Conservation (phyloP, 129 eudicot genomes). For the Logfia minima region DNA sequence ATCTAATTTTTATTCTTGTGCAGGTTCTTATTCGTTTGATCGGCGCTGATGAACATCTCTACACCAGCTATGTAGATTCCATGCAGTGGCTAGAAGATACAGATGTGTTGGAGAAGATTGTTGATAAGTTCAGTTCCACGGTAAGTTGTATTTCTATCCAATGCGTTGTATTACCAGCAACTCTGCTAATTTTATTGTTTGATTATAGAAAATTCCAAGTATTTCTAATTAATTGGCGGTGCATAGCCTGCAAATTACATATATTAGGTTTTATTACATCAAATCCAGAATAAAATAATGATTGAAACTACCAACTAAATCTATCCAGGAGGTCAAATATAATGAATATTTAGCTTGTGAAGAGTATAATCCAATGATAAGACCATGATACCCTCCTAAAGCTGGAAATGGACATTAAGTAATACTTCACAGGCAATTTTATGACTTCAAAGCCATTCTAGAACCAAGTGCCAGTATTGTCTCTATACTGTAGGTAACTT, state of each 20-base stretch:
- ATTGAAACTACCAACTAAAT: background rate
- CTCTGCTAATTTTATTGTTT: conserved; percentile 14
- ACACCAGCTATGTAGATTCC: conserved; percentile 56
- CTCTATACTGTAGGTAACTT: background rate
- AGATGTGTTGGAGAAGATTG: conserved; percentile 86
- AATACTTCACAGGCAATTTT: background rate
- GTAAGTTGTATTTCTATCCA: conserved; percentile 48
- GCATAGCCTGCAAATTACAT: background rate
- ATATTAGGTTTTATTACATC: background rate
- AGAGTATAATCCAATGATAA: background rate
- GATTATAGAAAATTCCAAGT: background rate
- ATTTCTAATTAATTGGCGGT: conserved; percentile 8
- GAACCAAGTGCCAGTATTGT: background rate
- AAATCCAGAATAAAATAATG: background rate
- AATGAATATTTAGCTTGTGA: background rate
- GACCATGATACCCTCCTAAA: background rate
- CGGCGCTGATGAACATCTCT: conserved; percentile 96
- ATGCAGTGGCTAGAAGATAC: conserved; percentile 92
- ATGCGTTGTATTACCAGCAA: conserved; percentile 1
- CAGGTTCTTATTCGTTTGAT: conserved; percentile 94
- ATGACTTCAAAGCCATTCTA: background rate
- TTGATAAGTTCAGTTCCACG: conserved; percentile 85
- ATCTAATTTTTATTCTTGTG: conserved; percentile 27
- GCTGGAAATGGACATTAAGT: background rate
- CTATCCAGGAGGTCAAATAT: background rate